Evolutionary conservation across 805 yeast genomes (phyloP), one percentile per base, ranked within the genome.

Genomic region (Metschnikowia dekortorum): DNA sequence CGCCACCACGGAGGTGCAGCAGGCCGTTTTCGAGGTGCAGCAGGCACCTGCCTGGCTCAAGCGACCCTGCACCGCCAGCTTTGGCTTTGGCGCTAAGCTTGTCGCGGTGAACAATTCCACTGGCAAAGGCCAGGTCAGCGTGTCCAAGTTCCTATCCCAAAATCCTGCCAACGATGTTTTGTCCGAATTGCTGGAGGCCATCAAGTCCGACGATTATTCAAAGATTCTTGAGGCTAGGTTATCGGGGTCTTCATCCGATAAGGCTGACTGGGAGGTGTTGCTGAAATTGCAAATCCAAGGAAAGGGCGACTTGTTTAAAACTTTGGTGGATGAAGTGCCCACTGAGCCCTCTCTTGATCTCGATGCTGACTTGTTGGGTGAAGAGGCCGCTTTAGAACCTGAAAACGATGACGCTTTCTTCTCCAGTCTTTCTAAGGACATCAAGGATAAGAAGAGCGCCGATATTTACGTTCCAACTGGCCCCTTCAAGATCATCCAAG

Each of bases 31-130:
- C 58, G 78, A 79, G 38, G 75, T 81, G 31, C 74, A 78, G 54
- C 96, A 90, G 69, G 94, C 97, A 18, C 99, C 99, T 45, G 68
- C 74, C 52, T 94, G 99, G 99, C 79, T 89, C 53, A 80, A 81
- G 54, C 77, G 85, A 56, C 89, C 89, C 10, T 75, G 80, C 5
- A 76, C 85, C 44, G 96, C 85, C 11, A 73, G 82, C 2, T 94
- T 95, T 76, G 98, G 96, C 0, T 92, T 90, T 70, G 99, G 99
- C 53, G 96, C 96, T 47, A 89, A 89, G 69, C 66, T 94, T 38
- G 91, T 86, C 4, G 66, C 75, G 10, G 82, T 85, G 11, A 60
- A 66, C 35, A 69, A 71, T 8, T 70, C 75, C 8, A 54, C 60
- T 39, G 73, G 71, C 11, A 60, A 76, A 59, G 73, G 82, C 29